Base-by-base conservation (phyloP, 2,329 filamentous ascomycete species). In the Colletotrichum sp. region DNA sequence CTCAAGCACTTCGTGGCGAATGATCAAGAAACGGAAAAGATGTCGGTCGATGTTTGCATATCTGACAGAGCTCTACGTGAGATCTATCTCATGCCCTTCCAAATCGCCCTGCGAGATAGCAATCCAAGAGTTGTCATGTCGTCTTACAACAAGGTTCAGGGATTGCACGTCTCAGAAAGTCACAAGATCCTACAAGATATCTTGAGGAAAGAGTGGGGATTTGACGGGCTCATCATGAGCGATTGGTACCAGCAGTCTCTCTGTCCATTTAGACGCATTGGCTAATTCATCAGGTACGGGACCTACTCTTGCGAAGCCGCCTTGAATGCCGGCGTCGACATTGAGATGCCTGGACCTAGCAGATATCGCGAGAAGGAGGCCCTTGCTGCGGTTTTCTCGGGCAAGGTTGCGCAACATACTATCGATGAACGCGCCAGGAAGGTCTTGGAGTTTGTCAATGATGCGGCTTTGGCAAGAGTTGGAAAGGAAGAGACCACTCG, bases 1-100 rank as follows among this genome's bases (percentile, higher is more conserved):
- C 85, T 91, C 76, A 92, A 92, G 84, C 90, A 92, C 81, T 92
- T 92, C 80, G 87, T 92, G 18, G 91, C 89, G 82, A 92, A 92
- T 76, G 90, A 92, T 78, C 90, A 91, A 78, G 90, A 92, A 79
- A 89, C 91, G 78, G 88, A 87, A 81, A 86, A 90, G n/a, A 90
- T 90, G 83, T 87, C 87, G 6, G 88, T 91, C 0, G 86, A 92
- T 76, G 86, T 86, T 69, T 87, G 90, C 63, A 82, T 92, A 48
- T 90, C 89, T 1, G 87, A 90, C 78, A 86, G 90, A 26, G 90
- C 90, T 16, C 82, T 92, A 66, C 87, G 90, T 36, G 90, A 92
- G 84, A 88, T 92, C 61, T 92, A 92, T 78, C 82, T 90, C 7
- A 84, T 90, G 68, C 89, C 90, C 1, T 92, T 92, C 79, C 90